These are phyloP conservation scores for Hyphopichia pseudoburtonii DNA, from an alignment of 1,139 yeast genomes.

Conservation along the genomic window DNA sequence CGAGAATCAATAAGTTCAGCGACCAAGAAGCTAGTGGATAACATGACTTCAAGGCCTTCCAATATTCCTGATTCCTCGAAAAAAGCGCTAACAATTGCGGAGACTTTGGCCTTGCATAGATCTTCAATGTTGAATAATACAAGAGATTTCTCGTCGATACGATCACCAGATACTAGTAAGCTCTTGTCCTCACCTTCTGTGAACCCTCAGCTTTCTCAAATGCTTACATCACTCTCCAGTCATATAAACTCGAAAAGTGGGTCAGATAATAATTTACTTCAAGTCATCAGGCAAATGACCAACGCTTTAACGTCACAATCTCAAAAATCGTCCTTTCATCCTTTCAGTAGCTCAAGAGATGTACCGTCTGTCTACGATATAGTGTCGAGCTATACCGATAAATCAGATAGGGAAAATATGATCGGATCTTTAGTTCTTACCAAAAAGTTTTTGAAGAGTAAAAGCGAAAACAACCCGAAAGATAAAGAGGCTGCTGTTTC, in stretches of 20 bases:
- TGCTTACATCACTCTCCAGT: conserved; percentile 25
- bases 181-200: conserved; percentile 12
- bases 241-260: conserved; percentile 16
- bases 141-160: conserved; percentile 26
- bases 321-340: not conserved
- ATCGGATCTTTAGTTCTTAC: conserved; percentile 41
- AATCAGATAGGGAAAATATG: conserved; percentile 25
- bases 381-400: conserved; percentile 24
- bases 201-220: conserved; percentile 33
- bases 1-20: conserved; percentile 10
- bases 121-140: conserved; percentile 33
- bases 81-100: conserved; percentile 56
- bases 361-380: conserved; percentile 20
- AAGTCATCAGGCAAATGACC: conserved; percentile 42
- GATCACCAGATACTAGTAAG: conserved; percentile 18
- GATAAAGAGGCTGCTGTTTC: conserved; percentile 19
- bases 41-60: conserved; percentile 5
- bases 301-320: conserved; percentile 31
- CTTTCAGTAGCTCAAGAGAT: conserved; percentile 8
- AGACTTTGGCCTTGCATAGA: conserved; percentile 60
- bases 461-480: too few species aligned
- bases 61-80: conserved; percentile 16
- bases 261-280: conserved; percentile 30
- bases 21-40: conserved; percentile 11
- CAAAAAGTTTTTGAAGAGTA: conserved; percentile 29